Evolutionary conservation across 2,329 filamentous ascomycete species (phyloP), one percentile per base, ranked within the genome.

Genomic region (Lasiodiplodia sp.): DNA sequence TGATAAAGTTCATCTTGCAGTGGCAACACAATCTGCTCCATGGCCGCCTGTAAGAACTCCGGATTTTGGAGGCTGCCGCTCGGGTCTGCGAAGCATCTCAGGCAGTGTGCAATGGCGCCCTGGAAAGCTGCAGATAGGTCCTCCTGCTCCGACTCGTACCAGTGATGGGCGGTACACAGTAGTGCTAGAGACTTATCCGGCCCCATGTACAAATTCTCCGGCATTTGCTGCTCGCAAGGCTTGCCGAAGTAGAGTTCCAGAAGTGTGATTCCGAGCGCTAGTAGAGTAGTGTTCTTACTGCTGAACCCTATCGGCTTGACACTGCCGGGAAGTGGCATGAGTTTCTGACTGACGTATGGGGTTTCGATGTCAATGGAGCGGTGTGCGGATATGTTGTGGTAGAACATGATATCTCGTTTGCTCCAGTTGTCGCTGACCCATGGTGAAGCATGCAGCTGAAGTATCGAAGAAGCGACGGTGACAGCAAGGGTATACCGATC

Each of bases 191-290:
- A 57, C 21, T 21, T 67, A 7, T 67, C 31, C 2, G 11, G 28
- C 12, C 53, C 37, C 25, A 47, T 28, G 31, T 57, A n/a, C 5
- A 25, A 71, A 57, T 55, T 78, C 74, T 1, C 37, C 34, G 75
- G 70, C 47, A 74, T 75, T 40, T 78, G 75, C 60, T 75, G 73
- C 34, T 78, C 74, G 5, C 73, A 77, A 2, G 76, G 77, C 8
- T 71, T 73, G 2, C 78, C 78, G 70, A 78, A 79, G 65, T 79
- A 79, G 2, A 80, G 73, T 69, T 80, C 77, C 1, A 80, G 71
- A 2, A 79, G 71, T 6, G 75, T 71, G 25, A 79, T 71, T 1
- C 77, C 78, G 16, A 80, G 70, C 14, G 77, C 77, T 14, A 79
- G 73, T 31, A 80, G 70, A 7, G 78, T 70, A 0, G 73, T 77